phyloP scores from a whole-genome alignment of 768 basidiomycete species.

The Leccinellum luteum region DNA sequence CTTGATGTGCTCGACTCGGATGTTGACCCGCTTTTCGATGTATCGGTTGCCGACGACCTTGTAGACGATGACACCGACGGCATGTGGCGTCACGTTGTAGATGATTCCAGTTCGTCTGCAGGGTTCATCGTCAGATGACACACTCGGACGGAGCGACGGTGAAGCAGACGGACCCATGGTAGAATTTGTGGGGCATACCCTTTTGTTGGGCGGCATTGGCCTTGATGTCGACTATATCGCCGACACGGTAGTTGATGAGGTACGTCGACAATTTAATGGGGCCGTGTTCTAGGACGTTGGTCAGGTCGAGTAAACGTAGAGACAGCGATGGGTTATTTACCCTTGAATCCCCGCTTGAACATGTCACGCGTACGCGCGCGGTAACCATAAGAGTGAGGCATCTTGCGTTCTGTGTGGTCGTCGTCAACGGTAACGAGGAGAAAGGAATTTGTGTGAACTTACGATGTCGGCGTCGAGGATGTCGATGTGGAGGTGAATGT shows the following conservation, averaged over 20 bases:
- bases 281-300: constrained; percentile 67
- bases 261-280: constrained; percentile 88
- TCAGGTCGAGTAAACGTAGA: constrained; percentile 10
- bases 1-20: constrained; percentile 91
- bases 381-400: constrained; percentile 99
- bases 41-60: constrained; percentile 99
- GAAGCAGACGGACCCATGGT: constrained; percentile 75
- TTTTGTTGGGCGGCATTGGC: constrained; percentile 99
- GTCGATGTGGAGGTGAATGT: constrained; percentile 43
- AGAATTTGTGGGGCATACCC: constrained; percentile 99
- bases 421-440: constrained; percentile 12
- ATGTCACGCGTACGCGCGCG: constrained; percentile 99
- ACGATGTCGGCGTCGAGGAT: constrained; percentile 48
- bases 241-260: constrained; percentile 89
- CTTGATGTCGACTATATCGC: constrained; percentile 99
- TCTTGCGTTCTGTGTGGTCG: constrained; percentile 56
- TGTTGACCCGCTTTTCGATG: constrained; percentile 99
- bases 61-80: constrained; percentile 96
- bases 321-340: constrained; percentile 43
- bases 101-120: constrained; percentile 93
- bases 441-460: constrained; percentile 30
- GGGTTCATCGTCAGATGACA: background rate
- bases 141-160: background rate
- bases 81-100: constrained; percentile 95
- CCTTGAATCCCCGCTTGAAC: constrained; percentile 99